Evolutionary conservation across 768 basidiomycete species (phyloP), one percentile per base, ranked within the genome.

Genomic region (Psilocybe cyanescens): DNA sequence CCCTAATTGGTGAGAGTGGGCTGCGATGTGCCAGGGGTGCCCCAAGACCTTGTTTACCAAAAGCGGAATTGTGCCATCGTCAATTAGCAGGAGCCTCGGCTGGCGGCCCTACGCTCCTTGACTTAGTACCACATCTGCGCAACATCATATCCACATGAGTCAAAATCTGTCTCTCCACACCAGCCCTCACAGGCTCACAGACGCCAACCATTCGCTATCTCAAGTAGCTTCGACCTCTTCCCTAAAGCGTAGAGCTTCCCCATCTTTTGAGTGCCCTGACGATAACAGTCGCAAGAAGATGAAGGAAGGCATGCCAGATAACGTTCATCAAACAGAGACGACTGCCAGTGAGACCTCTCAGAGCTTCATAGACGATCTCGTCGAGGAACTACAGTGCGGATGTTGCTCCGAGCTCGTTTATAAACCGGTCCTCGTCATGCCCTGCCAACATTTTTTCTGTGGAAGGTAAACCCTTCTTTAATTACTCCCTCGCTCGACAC

Each of bases 391-490:
- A 44, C 88, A 92, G 65, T 95, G 93, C 67, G 93, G 91, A 19
- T 94, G 93, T 71, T 95, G 93, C 74, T 83, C 91, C 16, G 92
- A 86, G 60, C 79, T 95, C 46, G 87, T 91, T 60, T 93, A 95
- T 74, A 81, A 85, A 61, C 93, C 93, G 2, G 92, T 95, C 14
- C 78, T 93, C 30, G 90, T 95, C 55, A 81, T 83, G 37, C 93
- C 93, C 31, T 95, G 93, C 72, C 91, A 94, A 67, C 93, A 95
- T 79, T 93, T 91, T 81, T 94, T 94, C 71, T 95, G 93, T 69
- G 93, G 93, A 74, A 93, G 92, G 91, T 92, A 74, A 60, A 76
- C 19, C 47, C 28, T 44, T 44, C 16, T 60, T 51, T n/a, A 56
- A 48, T 56, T 57, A 11, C 30, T 28, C 53, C 61, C 30, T 58